Evolutionary conservation across 208 protist genomes (phyloP), one percentile per base, ranked within the genome.

Genomic region (Naegleria fowleri): DNA sequence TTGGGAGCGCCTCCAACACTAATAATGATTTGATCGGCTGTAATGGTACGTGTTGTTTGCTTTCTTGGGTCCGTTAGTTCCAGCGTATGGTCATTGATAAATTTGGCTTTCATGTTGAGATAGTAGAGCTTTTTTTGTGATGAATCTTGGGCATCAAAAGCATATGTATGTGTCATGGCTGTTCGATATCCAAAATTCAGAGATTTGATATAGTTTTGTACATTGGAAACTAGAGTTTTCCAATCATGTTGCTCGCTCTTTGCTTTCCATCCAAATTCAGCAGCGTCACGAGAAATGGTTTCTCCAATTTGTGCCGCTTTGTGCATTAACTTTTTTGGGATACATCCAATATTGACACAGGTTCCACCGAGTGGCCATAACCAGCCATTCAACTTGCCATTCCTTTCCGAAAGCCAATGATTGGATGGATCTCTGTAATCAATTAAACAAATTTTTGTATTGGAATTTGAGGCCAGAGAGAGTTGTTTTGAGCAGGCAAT

Each of bases 291-390:
- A 36, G 91, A 55, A 15, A 96, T 0, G 19, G 29, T 36, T 84
- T 95, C 91, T 55, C 94, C 91, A 22, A 92, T 41, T 5, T 96
- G 83, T 16, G 94, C 93, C 5, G 95, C 93, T 29, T 91, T 85
- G 90, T 97, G 96, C 95, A 96, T 96, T 19, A 97, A 91, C 90
- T 97, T 97, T 92, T 97, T 97, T 19, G 96, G 96, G 36, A 97
- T 96, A 90, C 96, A 97, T 25, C 96, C 96, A 33, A 97, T 95
- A 91, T 97, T 97, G 0, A 96, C 95, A 91, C 95, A 96, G 5
- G 92, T 95, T 79, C 95, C 95, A 86, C 95, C 95, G 0, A 97
- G 83, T 33, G 94, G 95, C 95, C 95, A 97, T 9, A 59, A 95
- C 33, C 94, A 96, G 51, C 96, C 96, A 29, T 95, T 88, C 16